Evolutionary conservation across 2,329 filamentous ascomycete genomes (phyloP).

Genomic region (Xylariaceae sp.): DNA sequence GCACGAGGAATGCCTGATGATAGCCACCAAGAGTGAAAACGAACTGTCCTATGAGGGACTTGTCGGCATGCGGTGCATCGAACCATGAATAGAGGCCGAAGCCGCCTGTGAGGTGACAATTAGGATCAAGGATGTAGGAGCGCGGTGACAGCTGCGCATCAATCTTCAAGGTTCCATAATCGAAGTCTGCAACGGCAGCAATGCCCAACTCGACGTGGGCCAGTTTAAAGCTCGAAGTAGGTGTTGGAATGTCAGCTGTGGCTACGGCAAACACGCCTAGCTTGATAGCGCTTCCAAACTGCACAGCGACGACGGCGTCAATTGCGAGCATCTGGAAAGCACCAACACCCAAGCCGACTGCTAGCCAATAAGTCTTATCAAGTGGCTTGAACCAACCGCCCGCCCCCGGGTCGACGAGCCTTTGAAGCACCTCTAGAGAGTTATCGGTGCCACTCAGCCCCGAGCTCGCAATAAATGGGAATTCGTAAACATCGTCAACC

Average conservation of each 20-base stretch:
- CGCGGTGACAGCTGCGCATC: conserved; percentile 40
- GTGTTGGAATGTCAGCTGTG: conserved; percentile 29
- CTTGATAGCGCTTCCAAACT: conserved; percentile 31
- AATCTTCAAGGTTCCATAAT: conserved; percentile 34
- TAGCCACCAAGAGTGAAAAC: conserved; percentile 46
- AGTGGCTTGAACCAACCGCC: conserved; percentile 33
- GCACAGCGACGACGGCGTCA: conserved; percentile 36
- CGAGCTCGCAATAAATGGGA: neutral
- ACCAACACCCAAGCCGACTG: conserved; percentile 36
- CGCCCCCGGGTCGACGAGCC: conserved; percentile 17
- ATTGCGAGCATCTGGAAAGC: conserved; percentile 39
- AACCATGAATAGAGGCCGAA: conserved; percentile 42
- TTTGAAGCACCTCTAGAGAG: conserved; percentile 15
- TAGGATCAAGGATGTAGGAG: conserved; percentile 38
- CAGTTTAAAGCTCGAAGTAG: conserved; percentile 22
- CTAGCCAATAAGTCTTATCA: conserved; percentile 36
- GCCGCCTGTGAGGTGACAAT: conserved; percentile 42
- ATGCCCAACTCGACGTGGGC: conserved; percentile 40
- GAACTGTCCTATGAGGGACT: conserved; percentile 36
- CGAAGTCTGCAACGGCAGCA: conserved; percentile 33
- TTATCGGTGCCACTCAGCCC: neutral
- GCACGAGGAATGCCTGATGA: conserved; percentile 36
- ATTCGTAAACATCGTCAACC: neutral
- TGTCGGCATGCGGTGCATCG: conserved; percentile 14
- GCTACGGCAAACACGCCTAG: conserved; percentile 37